A percentile compares a stretch with the other conserved stretches of the same genome.
Conservation (phyloP, 257 asterid genomes). For the Cinchona pubescens region DNA sequence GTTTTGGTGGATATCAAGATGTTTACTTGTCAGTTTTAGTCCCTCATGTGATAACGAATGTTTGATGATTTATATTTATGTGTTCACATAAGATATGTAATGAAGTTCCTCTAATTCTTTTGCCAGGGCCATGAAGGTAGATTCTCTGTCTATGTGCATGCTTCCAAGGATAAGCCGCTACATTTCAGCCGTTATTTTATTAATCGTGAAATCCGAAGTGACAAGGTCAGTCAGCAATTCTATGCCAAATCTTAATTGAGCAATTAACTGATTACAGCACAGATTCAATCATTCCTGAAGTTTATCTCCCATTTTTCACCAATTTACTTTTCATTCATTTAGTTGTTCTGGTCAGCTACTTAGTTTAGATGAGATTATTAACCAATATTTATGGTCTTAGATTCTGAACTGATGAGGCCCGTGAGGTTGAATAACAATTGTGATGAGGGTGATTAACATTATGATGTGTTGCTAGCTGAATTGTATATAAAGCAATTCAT, state of each 20-base stretch:
- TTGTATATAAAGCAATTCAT: neutral
- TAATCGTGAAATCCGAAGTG: constrained; percentile 89
- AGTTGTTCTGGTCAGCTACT: constrained; percentile 2
- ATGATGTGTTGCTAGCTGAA: neutral
- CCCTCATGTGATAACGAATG: neutral
- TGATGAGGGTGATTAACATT: neutral
- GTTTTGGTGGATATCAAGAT: neutral
- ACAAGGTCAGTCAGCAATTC: constrained; percentile 69
- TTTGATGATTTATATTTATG: neutral
- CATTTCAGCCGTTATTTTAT: constrained; percentile 96
- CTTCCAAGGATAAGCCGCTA: constrained; percentile 84
- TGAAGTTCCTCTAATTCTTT: constrained; percentile 12
- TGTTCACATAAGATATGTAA: neutral
- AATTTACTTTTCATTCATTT: neutral
- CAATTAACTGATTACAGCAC: neutral
- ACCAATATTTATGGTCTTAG: neutral
- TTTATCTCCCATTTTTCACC: neutral
- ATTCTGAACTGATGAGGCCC: neutral
- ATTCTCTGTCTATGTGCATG: constrained; percentile 95
- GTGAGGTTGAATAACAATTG: neutral
- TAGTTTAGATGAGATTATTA: neutral
- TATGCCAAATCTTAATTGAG: constrained; percentile 2
- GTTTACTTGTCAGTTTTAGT: neutral
- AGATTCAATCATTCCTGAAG: neutral
- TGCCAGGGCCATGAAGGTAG: constrained; percentile 94